Percentiles rank a stretch among this genome's conserved stretches.
phyloP scores from a whole-genome alignment of 1,284 basidiomycete genomes.

The Fereydounia khargensis region DNA sequence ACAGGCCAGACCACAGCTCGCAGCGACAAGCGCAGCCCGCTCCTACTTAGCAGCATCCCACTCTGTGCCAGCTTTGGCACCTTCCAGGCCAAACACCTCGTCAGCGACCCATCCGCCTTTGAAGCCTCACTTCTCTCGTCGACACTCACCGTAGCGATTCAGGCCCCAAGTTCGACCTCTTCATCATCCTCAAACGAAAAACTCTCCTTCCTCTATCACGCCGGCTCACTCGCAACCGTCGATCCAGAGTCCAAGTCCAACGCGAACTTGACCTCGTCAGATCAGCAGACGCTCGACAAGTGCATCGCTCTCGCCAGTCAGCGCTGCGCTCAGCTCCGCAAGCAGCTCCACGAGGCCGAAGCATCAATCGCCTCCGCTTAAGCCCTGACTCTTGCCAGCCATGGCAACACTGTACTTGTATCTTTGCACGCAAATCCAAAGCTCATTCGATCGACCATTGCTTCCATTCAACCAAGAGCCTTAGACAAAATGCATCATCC shows the following conservation, averaged over 20 bases:
- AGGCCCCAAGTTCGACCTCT: no score
- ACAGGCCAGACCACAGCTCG: constrained; percentile 65
- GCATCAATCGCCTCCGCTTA: background rate
- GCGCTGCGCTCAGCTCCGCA: constrained; percentile 6
- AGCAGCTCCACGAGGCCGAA: constrained; percentile 12
- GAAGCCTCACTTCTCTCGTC: constrained; percentile 73
- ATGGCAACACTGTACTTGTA: no score
- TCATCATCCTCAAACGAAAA: constrained; percentile 3
- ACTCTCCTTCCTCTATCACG: constrained; percentile 20
- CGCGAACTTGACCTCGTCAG: constrained; percentile 1
- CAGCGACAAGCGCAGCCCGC: constrained; percentile 60
- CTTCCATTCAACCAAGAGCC: no score
- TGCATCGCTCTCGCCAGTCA: constrained; percentile 18
- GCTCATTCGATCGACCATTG: no score
- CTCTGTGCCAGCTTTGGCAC: constrained; percentile 75
- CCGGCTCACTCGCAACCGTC: constrained; percentile 14
- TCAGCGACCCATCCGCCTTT: constrained; percentile 83
- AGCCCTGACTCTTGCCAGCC: no score
- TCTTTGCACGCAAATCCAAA: no score
- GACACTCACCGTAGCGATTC: no score
- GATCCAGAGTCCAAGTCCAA: background rate
- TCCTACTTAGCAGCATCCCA: constrained; percentile 64
- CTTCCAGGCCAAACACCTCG: constrained; percentile 69
- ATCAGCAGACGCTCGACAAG: constrained; percentile 17
- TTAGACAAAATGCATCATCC: background rate